Conservation (phyloP, 192 early-diverging fungal species). For the Podila epigama region DNA sequence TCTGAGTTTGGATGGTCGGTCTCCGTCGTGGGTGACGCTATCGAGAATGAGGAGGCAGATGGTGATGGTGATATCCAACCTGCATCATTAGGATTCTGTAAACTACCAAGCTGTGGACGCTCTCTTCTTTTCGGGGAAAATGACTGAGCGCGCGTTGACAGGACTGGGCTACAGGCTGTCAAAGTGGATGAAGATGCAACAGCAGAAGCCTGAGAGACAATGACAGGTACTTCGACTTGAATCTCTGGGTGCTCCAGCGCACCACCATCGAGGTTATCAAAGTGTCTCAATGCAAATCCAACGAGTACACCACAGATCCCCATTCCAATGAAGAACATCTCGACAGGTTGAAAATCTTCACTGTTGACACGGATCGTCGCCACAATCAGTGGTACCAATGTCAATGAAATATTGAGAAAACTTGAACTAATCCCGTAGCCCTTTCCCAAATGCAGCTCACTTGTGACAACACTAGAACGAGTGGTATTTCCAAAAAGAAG, state of each 20-base stretch:
- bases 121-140: neutral
- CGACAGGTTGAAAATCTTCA: slow-evolving; percentile 36
- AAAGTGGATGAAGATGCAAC: neutral
- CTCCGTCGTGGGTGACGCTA: no score
- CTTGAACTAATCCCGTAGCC: slow-evolving; percentile 70
- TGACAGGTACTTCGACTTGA: slow-evolving; percentile 34
- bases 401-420: slow-evolving; percentile 65
- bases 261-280: slow-evolving; percentile 29
- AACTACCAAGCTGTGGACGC: neutral
- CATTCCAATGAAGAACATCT: slow-evolving; percentile 47
- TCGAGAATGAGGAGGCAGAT: no score
- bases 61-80: no score
- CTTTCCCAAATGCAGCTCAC: slow-evolving; percentile 65
- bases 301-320: slow-evolving; percentile 32
- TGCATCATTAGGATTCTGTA: no score
- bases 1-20: no score
- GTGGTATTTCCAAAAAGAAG: no score
- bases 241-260: slow-evolving; percentile 36
- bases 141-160: slow-evolving; percentile 4
- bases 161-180: neutral
- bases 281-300: slow-evolving; percentile 17
- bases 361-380: slow-evolving; percentile 56
- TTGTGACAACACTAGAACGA: slow-evolving; percentile 56
- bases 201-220: slow-evolving; percentile 12
- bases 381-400: slow-evolving; percentile 65